phyloP scores from a whole-genome alignment of 192 early-diverging fungal genomes.

The Rhizophlyctis rosea region DNA sequence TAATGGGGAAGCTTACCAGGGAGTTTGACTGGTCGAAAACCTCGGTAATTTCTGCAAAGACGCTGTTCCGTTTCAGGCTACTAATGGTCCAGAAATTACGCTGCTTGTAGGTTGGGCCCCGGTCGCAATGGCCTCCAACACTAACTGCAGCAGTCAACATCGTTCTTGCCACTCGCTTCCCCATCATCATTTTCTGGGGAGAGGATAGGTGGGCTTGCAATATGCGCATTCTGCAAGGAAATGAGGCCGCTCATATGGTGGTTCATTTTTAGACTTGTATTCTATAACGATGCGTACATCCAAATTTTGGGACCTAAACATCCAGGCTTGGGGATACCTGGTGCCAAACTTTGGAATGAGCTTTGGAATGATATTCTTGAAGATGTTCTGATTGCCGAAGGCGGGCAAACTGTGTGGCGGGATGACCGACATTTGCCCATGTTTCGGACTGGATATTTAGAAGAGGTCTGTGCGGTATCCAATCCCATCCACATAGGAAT shows the following conservation, averaged over 20 bases:
- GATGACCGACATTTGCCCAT: conserved; percentile 7
- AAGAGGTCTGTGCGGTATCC: conserved; percentile 2
- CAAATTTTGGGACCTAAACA: conserved; percentile 17
- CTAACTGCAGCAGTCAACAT: conserved; percentile 7
- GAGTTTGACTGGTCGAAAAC: conserved; percentile 14
- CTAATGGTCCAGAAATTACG: no score
- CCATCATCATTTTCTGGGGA: conserved; percentile 11
- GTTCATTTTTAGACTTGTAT: background rate
- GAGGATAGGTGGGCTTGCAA: conserved; percentile 3
- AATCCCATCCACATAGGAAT: background rate
- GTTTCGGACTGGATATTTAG: conserved; percentile 5
- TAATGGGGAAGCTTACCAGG: background rate
- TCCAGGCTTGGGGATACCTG: conserved; percentile 8
- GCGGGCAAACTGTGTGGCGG: background rate
- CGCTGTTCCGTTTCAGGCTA: no score
- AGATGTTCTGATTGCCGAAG: background rate
- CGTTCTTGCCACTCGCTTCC: conserved; percentile 1
- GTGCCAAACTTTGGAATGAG: background rate
- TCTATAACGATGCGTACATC: conserved; percentile 19
- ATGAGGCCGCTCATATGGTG: no score
- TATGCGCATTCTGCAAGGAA: background rate
- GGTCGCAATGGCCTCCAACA: conserved; percentile 4
- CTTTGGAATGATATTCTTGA: background rate
- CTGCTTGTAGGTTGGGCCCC: background rate
- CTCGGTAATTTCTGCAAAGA: background rate